A percentile compares a stretch with the other conserved stretches of the same genome.
These are phyloP conservation scores for Claviceps maximensis DNA, from an alignment of 2,329 filamentous ascomycete genomes.

Conservation along the genomic window DNA sequence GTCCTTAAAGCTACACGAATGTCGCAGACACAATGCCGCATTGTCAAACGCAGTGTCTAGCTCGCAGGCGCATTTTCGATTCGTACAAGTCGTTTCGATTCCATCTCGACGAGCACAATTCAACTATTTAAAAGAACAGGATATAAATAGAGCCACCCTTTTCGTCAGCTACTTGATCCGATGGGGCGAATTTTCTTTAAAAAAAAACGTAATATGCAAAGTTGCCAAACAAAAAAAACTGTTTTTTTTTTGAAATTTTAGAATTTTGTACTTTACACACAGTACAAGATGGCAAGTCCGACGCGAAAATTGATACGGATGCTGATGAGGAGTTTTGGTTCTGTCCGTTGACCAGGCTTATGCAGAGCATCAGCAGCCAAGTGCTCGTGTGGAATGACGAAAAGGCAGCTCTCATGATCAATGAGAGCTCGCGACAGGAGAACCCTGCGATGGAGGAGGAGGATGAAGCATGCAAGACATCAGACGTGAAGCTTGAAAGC, in stretches of 20 bases:
- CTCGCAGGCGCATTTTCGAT: constrained; percentile 1
- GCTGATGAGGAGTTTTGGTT: background rate
- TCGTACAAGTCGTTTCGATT: background rate
- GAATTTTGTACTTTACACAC: too few relatives aligned
- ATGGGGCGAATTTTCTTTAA: too few relatives aligned
- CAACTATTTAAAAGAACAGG: background rate
- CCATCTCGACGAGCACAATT: background rate
- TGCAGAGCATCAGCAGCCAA: constrained; percentile 1
- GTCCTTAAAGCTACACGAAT: background rate
- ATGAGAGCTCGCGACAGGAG: background rate
- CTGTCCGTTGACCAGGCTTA: background rate
- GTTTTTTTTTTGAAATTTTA: too few relatives aligned
- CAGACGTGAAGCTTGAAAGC: background rate
- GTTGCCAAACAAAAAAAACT: too few relatives aligned
- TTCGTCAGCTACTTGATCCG: background rate
- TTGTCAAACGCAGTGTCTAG: constrained; percentile 2
- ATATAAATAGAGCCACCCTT: background rate
- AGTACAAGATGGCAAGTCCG: constrained; percentile 1
- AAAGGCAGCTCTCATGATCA: background rate
- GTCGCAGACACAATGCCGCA: background rate
- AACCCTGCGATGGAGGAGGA: background rate
- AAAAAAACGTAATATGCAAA: background rate
- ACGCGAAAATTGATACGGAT: background rate
- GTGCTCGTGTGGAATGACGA: background rate
- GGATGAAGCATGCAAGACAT: background rate